Conservation (phyloP, 2,329 filamentous ascomycete genomes). For the Knufia fluminis region DNA sequence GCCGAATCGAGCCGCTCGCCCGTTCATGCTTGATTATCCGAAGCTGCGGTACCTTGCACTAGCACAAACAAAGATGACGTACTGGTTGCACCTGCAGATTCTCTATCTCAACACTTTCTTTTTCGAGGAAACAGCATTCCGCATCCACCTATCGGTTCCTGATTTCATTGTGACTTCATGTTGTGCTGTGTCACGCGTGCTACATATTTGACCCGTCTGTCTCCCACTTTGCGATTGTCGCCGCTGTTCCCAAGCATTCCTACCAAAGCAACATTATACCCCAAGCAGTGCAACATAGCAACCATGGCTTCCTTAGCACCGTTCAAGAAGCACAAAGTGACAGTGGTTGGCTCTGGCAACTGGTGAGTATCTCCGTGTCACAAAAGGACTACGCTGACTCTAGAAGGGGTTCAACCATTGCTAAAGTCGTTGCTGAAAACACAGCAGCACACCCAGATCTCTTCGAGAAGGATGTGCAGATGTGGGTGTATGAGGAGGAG, state of each 20-base stretch:
- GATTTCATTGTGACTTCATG: conserved; percentile 1
- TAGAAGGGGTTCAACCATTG: conserved; percentile 82
- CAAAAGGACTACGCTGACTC: conserved; percentile 1
- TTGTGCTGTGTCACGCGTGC: background rate
- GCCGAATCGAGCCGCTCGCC: background rate
- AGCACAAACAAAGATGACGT: background rate
- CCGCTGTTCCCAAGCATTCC: background rate
- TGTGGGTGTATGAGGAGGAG: conserved; percentile 97
- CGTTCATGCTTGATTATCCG: no score
- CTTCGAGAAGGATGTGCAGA: conserved; percentile 84
- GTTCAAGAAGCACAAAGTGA: conserved; percentile 71
- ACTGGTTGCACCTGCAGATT: conserved; percentile 16
- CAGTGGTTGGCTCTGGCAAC: conserved; percentile 90
- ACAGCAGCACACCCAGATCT: conserved; percentile 65
- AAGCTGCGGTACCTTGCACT: conserved; percentile 4
- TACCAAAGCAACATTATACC: background rate
- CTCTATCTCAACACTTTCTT: conserved; percentile 20
- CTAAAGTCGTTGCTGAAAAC: conserved; percentile 95
- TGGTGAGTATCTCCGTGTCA: conserved; percentile 50
- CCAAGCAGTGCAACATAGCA: background rate
- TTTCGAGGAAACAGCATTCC: conserved; percentile 1
- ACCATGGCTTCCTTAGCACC: conserved; percentile 3
- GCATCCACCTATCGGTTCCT: background rate
- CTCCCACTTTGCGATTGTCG: background rate
- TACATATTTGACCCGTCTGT: background rate